These are phyloP conservation scores for Coemansia sp. DNA, from an alignment of 192 early-diverging fungal genomes.

Conservation along the genomic window DNA sequence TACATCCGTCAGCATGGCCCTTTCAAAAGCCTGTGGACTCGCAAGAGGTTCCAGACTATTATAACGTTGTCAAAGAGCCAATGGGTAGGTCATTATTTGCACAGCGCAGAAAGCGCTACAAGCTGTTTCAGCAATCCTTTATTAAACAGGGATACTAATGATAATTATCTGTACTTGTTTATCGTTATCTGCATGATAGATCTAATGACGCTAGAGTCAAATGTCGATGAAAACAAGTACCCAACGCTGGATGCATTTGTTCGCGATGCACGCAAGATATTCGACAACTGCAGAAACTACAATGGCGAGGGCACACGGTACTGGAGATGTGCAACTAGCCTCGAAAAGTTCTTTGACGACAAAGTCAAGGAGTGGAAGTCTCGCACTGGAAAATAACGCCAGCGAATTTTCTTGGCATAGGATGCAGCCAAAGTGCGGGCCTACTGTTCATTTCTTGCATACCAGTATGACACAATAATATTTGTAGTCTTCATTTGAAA, in stretches of 20 bases:
- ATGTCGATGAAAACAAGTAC: slow-evolving; percentile 87
- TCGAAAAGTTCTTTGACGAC: slow-evolving; percentile 80
- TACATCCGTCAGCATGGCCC: slow-evolving; percentile 84
- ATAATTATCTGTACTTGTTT: not conserved
- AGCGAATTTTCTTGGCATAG: not conserved
- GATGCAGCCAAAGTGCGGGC: not conserved
- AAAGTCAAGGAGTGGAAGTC: slow-evolving; percentile 66
- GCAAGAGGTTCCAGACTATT: slow-evolving; percentile 91
- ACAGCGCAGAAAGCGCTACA: not conserved
- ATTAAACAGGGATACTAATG: not conserved
- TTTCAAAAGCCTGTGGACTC: slow-evolving; percentile 88
- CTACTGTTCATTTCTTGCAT: not conserved
- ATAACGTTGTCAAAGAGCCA: slow-evolving; percentile 91
- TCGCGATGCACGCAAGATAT: slow-evolving; percentile 85
- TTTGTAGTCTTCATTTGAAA: not conserved
- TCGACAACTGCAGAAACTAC: slow-evolving; percentile 88
- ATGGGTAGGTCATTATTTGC: slow-evolving; percentile 64
- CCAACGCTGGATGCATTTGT: slow-evolving; percentile 78
- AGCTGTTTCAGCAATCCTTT: not conserved
- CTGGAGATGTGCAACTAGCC: slow-evolving; percentile 69
- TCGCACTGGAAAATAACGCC: slow-evolving; percentile 24
- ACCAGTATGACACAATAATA: not conserved
- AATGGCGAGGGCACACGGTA: slow-evolving; percentile 86
- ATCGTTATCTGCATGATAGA: slow-evolving; percentile 39
- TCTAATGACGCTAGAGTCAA: slow-evolving; percentile 76